These are phyloP conservation scores for Fusarium duplospermum DNA, from an alignment of 2,329 filamentous ascomycete genomes.

Conservation along the genomic window DNA sequence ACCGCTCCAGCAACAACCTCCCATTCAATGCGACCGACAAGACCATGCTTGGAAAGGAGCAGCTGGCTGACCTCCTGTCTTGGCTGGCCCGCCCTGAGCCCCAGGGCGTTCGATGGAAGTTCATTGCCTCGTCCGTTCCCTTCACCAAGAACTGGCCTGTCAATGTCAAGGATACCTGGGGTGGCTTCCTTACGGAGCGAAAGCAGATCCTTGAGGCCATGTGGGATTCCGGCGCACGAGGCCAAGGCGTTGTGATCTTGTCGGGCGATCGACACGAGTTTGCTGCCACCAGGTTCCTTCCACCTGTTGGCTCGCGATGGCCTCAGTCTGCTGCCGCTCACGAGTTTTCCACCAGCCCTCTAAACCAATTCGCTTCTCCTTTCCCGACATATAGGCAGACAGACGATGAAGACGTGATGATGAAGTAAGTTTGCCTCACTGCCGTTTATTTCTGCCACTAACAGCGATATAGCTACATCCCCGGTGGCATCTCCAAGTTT, in stretches of 20 bases:
- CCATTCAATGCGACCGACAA: conserved; percentile 74
- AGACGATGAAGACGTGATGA: conserved; percentile 82
- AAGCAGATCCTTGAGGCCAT: conserved; percentile 85
- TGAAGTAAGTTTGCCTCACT: conserved; percentile 72
- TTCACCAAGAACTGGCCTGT: conserved; percentile 98
- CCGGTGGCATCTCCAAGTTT: conserved; percentile 90
- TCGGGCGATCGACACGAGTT: conserved; percentile 98
- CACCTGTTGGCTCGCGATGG: conserved; percentile 71
- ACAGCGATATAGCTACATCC: conserved; percentile 70
- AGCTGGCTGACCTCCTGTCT: conserved; percentile 81
- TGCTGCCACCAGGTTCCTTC: conserved; percentile 83
- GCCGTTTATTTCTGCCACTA: background rate
- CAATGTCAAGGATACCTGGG: conserved; percentile 92
- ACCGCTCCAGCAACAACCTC: conserved; percentile 76
- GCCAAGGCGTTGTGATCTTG: conserved; percentile 83
- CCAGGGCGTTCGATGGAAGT: conserved; percentile 88
- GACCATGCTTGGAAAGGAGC: conserved; percentile 86
- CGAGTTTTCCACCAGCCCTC: conserved; percentile 90
- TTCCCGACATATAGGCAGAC: conserved; percentile 84
- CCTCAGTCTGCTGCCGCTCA: conserved; percentile 75
- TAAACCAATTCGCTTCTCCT: conserved; percentile 95
- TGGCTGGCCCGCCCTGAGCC: conserved; percentile 82
- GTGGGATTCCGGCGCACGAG: conserved; percentile 84
- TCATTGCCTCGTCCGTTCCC: conserved; percentile 88
- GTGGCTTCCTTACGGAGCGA: conserved; percentile 87